A percentile compares a stretch with the other conserved stretches of the same genome.
Conservation (phyloP, 1,139 yeast species). For the Candida mesenterica region DNA sequence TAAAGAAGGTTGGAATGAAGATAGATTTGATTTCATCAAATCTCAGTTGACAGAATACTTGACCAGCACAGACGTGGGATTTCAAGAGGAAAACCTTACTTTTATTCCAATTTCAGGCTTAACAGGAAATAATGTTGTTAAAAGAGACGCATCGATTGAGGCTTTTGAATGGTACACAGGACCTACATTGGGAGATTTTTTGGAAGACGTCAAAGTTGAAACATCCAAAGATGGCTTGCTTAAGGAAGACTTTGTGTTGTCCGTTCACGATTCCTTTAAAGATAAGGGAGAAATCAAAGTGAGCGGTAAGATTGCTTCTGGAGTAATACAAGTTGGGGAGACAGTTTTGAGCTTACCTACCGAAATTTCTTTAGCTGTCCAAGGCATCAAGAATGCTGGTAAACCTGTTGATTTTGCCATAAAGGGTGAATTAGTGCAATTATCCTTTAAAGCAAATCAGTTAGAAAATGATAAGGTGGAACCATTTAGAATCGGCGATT, state of each 20-base stretch:
- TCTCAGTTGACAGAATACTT: constrained; percentile 60
- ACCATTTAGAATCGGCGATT: constrained; percentile 61
- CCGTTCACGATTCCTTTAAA: constrained; percentile 47
- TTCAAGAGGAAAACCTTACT: constrained; percentile 43
- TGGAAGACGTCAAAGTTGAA: constrained; percentile 39
- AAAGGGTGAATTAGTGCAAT: constrained; percentile 67
- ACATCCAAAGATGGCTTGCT: constrained; percentile 12
- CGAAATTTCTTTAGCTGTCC: constrained; percentile 34
- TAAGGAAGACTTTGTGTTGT: constrained; percentile 44
- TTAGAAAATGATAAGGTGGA: constrained; percentile 51
- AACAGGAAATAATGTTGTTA: constrained; percentile 76
- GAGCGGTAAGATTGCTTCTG: constrained; percentile 73
- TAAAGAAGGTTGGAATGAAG: constrained; percentile 64
- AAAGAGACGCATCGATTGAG: constrained; percentile 29
- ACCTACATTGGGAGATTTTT: constrained; percentile 57
- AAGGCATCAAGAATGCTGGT: constrained; percentile 27
- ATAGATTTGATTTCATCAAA: constrained; percentile 62
- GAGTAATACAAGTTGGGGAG: constrained; percentile 77
- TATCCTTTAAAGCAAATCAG: constrained; percentile 51
- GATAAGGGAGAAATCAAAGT: constrained; percentile 41
- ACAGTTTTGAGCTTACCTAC: constrained; percentile 60
- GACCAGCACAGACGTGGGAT: constrained; percentile 57
- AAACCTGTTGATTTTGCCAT: constrained; percentile 46
- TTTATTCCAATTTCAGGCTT: constrained; percentile 89
- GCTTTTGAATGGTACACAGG: constrained; percentile 62